A percentile compares a stretch with the other conserved stretches of the same genome.
These are phyloP conservation scores for Draba incana DNA, from an alignment of 345 rosid genomes.

Conservation along the genomic window DNA sequence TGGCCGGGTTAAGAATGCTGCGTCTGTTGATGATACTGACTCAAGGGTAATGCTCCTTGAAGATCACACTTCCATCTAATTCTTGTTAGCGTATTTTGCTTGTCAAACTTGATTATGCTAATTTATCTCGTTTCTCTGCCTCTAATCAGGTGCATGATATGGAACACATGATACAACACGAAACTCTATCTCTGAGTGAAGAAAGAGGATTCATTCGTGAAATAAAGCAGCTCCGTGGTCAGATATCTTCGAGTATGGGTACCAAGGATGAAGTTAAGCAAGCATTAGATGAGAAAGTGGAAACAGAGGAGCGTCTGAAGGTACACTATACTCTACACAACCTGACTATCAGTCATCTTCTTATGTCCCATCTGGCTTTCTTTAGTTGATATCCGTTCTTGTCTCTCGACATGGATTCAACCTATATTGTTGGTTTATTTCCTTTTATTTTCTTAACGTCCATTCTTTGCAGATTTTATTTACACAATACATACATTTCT, in stretches of 20 bases:
- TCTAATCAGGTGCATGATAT: slow-evolving; percentile 60
- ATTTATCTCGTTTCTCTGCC: slow-evolving; percentile 23
- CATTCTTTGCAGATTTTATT: no score
- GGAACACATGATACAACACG: slow-evolving; percentile 76
- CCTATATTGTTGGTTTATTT: slow-evolving; percentile 28
- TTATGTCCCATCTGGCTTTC: slow-evolving; percentile 21
- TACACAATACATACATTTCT: no score
- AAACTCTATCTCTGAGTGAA: slow-evolving; percentile 69
- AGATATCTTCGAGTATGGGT: slow-evolving; percentile 57
- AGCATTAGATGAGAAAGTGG: slow-evolving; percentile 62
- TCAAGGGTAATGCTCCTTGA: slow-evolving; percentile 51
- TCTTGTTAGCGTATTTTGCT: slow-evolving; percentile 1
- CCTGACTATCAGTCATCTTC: slow-evolving; percentile 13
- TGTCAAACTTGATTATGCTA: slow-evolving; percentile 29
- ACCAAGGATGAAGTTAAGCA: slow-evolving; percentile 62
- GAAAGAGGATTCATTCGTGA: slow-evolving; percentile 74
- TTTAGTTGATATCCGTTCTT: slow-evolving; percentile 23
- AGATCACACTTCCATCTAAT: slow-evolving; percentile 22
- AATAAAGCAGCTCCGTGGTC: slow-evolving; percentile 64
- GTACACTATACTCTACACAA: slow-evolving; percentile 43
- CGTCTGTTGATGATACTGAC: slow-evolving; percentile 62
- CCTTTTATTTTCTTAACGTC: no score
- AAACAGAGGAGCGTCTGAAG: slow-evolving; percentile 72
- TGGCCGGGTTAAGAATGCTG: slow-evolving; percentile 54
- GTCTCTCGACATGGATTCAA: slow-evolving; percentile 4